phyloP scores from a whole-genome alignment of 176 grass and related monocot species.

The Carex pumila region DNA sequence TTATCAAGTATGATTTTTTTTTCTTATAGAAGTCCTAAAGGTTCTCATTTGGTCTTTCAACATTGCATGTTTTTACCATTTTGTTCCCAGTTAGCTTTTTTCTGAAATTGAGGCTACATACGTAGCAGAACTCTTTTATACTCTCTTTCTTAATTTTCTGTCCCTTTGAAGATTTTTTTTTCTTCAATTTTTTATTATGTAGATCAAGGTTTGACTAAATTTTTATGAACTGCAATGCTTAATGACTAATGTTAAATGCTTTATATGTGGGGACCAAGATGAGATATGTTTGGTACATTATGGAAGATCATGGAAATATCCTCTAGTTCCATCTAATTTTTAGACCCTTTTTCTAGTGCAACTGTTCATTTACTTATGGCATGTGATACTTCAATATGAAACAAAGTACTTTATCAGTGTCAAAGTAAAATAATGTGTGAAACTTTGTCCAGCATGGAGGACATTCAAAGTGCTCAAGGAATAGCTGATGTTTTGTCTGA shows the following conservation, averaged over 20 bases:
- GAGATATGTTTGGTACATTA: not conserved
- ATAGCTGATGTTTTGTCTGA: conserved; percentile 89
- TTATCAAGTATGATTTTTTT: not conserved
- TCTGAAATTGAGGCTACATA: not conserved
- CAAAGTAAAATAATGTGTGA: not conserved
- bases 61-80: not conserved
- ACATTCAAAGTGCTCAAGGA: conserved; percentile 90
- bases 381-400: not conserved
- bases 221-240: not conserved
- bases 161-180: not conserved
- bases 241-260: not conserved
- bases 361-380: not conserved
- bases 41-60: not conserved
- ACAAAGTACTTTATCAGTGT: conserved; percentile 14
- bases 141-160: not conserved
- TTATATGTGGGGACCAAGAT: not conserved
- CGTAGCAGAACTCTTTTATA: not conserved
- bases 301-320: not conserved
- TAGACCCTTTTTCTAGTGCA: not conserved
- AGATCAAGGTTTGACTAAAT: not conserved
- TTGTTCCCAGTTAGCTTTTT: not conserved
- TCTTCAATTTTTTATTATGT: not conserved
- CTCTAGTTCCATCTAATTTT: not conserved
- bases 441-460: conserved; percentile 45
- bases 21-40: not conserved